These are phyloP conservation scores for Venturia pyrina DNA, from an alignment of 2,329 filamentous ascomycete genomes.

Conservation along the genomic window DNA sequence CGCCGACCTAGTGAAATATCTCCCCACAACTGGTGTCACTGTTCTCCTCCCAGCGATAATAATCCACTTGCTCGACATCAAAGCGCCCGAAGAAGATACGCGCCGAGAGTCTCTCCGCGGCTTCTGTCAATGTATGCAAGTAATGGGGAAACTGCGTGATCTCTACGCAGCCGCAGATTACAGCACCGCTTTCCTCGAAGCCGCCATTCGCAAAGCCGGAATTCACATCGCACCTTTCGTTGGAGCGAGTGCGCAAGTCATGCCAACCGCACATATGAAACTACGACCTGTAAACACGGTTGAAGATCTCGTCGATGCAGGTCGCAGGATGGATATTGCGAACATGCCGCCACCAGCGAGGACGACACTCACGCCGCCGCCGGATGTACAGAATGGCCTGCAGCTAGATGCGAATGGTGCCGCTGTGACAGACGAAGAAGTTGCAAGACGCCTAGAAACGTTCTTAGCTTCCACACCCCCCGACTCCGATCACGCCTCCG, in stretches of 20 bases:
- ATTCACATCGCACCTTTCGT: slow-evolving; percentile 52
- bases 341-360: slow-evolving; percentile 8
- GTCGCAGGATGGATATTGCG: slow-evolving; percentile 28
- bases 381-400: slow-evolving; percentile 19
- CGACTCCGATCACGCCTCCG: slow-evolving; percentile 27
- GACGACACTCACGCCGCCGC: slow-evolving; percentile 28
- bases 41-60: slow-evolving; percentile 88
- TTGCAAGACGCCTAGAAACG: slow-evolving; percentile 36
- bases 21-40: slow-evolving; percentile 84
- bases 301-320: slow-evolving; percentile 37
- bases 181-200: slow-evolving; percentile 88
- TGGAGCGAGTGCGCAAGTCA: slow-evolving; percentile 15
- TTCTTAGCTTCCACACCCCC: slow-evolving; percentile 42
- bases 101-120: slow-evolving; percentile 65
- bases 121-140: slow-evolving; percentile 86
- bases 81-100: slow-evolving; percentile 63
- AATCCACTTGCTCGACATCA: slow-evolving; percentile 87
- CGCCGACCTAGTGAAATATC: slow-evolving; percentile 62
- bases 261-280: slow-evolving; percentile 18
- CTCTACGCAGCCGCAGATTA: slow-evolving; percentile 93
- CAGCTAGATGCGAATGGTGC: not conserved
- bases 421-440: slow-evolving; percentile 32
- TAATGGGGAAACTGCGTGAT: slow-evolving; percentile 77
- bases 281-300: slow-evolving; percentile 29
- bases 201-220: slow-evolving; percentile 76